phyloP scores from a whole-genome alignment of 257 asterid genomes.

The Scutellaria barbata region DNA sequence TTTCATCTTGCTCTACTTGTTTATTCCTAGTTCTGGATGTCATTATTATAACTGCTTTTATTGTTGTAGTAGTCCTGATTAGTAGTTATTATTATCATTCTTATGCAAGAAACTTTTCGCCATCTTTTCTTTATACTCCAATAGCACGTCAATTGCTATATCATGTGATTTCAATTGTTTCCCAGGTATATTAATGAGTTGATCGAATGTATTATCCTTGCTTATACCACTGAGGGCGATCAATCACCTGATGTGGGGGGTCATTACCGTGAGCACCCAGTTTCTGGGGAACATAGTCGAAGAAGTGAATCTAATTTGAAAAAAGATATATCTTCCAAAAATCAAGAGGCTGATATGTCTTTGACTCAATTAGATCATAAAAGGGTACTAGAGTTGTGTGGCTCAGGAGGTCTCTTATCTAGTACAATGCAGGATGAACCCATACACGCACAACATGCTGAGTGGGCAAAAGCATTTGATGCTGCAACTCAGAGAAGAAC shows the following conservation, averaged over 20 bases:
- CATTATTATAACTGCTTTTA: background rate
- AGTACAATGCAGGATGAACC: constrained; percentile 51
- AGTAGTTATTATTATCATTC: background rate
- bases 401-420: constrained; percentile 46
- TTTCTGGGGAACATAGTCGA: constrained; percentile 47
- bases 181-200: constrained; percentile 91
- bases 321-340: constrained; percentile 40
- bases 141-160: background rate
- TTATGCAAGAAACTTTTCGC: constrained; percentile 8
- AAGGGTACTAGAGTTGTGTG: constrained; percentile 43
- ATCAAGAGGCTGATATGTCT: constrained; percentile 49
- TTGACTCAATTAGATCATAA: constrained; percentile 48
- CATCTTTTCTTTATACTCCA: constrained; percentile 12
- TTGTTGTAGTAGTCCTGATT: constrained; percentile 10
- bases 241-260: constrained; percentile 48
- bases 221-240: constrained; percentile 63
- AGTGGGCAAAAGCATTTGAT: constrained; percentile 90
- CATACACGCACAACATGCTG: constrained; percentile 61
- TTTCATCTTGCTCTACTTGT: background rate
- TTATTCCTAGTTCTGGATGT: background rate
- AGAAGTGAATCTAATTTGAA: constrained; percentile 49
- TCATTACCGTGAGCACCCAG: constrained; percentile 45
- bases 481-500: constrained; percentile 99
- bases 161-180: constrained; percentile 16
- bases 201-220: constrained; percentile 77